A percentile compares a stretch with the other conserved stretches of the same genome.
phyloP scores from a whole-genome alignment of 2,329 filamentous ascomycete species.

The Cryphonectria radicalis region DNA sequence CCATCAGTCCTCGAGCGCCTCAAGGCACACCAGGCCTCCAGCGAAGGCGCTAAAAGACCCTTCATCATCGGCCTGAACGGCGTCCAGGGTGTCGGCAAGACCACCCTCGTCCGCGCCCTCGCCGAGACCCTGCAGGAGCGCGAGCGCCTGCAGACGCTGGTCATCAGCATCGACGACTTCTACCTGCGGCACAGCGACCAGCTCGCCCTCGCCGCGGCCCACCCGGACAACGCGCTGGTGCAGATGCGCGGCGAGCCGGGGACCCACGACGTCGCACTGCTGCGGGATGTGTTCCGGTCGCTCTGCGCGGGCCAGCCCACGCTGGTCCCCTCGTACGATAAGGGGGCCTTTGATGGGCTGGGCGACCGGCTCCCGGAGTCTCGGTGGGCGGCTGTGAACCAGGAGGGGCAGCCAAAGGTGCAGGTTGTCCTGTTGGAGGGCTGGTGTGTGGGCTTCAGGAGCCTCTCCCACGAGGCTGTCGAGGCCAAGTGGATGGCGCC shows the following conservation, averaged over 20 bases:
- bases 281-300: constrained; percentile 62
- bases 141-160: constrained; percentile 66
- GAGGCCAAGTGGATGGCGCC: constrained; percentile 56
- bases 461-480: constrained; percentile 57
- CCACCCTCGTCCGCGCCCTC: constrained; percentile 76
- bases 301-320: constrained; percentile 59
- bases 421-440: constrained; percentile 82
- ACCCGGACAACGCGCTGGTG: constrained; percentile 75
- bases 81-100: constrained; percentile 91
- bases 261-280: constrained; percentile 76
- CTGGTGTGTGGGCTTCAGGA: constrained; percentile 86
- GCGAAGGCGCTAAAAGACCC: constrained; percentile 50
- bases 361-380: constrained; percentile 72
- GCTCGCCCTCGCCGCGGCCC: constrained; percentile 62
- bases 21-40: constrained; percentile 36
- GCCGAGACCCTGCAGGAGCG: constrained; percentile 60
- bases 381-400: constrained; percentile 65
- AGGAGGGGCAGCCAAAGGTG: constrained; percentile 51
- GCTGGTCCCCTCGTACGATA: constrained; percentile 78
- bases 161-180: constrained; percentile 87
- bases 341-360: constrained; percentile 74
- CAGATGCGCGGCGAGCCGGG: constrained; percentile 84
- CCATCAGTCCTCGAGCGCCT: constrained; percentile 59
- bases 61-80: constrained; percentile 90
- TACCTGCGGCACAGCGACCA: constrained; percentile 78